Conservation (phyloP, 257 asterid species). For the Solanum verrucosum region DNA sequence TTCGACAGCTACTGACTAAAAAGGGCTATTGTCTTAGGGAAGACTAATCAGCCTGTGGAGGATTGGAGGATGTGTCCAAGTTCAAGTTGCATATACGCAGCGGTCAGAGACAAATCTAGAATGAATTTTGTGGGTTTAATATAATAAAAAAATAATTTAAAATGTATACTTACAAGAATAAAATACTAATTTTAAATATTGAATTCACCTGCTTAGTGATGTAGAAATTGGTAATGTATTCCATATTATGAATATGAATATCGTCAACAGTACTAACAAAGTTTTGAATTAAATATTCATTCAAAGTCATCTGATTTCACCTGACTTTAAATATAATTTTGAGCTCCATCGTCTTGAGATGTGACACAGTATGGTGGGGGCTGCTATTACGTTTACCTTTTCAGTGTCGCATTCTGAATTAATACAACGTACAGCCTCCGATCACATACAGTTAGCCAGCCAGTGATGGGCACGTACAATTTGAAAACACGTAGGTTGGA, state of each 20-base stretch:
- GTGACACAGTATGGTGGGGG: background rate
- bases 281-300: background rate
- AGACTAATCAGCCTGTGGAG: background rate
- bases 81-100: background rate
- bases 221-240: background rate
- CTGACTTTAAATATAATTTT: background rate
- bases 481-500: background rate
- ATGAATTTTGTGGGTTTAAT: background rate
- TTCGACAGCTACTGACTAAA: background rate
- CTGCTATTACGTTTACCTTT: background rate
- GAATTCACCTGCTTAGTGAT: background rate
- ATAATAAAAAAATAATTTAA: background rate
- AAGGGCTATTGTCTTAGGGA: background rate
- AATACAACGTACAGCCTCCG: background rate
- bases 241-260: background rate
- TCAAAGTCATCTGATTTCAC: background rate
- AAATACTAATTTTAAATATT: background rate
- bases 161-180: background rate
- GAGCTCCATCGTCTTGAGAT: background rate
- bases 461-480: background rate
- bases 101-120: background rate
- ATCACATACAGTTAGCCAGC: background rate
- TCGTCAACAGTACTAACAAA: background rate
- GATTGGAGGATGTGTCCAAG: background rate
- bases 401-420: background rate